Conservation (phyloP, 306 rosid species). For the Malus sieversii region DNA sequence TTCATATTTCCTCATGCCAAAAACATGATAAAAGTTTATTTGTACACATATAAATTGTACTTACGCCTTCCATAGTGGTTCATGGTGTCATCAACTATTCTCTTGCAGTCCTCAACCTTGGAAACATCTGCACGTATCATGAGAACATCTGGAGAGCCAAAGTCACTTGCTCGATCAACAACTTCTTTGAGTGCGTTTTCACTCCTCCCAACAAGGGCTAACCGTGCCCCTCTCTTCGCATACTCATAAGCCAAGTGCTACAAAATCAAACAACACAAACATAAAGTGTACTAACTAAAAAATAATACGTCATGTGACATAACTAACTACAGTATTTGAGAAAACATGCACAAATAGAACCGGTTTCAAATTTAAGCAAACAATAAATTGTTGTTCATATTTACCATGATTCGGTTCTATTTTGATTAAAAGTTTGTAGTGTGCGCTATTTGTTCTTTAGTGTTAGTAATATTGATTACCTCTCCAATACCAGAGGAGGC, state of each 20-base stretch:
- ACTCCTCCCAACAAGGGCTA: constrained; percentile 50
- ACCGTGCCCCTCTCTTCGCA: constrained; percentile 49
- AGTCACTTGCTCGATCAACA: constrained; percentile 28
- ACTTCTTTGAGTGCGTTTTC: constrained; percentile 36
- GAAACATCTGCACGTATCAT: constrained; percentile 54
- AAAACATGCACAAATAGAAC: not conserved
- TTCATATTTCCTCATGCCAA: not conserved
- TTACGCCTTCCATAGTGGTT: constrained; percentile 44
- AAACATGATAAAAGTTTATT: no score
- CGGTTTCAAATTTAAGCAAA: no score
- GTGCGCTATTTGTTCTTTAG: no score
- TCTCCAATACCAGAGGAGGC: constrained; percentile 65
- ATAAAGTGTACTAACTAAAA: not conserved
- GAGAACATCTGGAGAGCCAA: constrained; percentile 53
- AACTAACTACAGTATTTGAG: no score
- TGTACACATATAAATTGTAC: not conserved
- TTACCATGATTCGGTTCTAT: no score
- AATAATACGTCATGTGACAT: not conserved
- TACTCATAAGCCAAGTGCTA: constrained; percentile 78
- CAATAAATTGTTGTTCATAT: no score
- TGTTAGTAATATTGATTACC: constrained; percentile 5
- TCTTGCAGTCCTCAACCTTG: constrained; percentile 36
- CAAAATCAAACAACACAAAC: not conserved
- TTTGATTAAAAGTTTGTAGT: no score
- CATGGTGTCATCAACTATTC: constrained; percentile 45